phyloP scores from a whole-genome alignment of 169 alveolate genomes.

The Cystoisospora suis region DNA sequence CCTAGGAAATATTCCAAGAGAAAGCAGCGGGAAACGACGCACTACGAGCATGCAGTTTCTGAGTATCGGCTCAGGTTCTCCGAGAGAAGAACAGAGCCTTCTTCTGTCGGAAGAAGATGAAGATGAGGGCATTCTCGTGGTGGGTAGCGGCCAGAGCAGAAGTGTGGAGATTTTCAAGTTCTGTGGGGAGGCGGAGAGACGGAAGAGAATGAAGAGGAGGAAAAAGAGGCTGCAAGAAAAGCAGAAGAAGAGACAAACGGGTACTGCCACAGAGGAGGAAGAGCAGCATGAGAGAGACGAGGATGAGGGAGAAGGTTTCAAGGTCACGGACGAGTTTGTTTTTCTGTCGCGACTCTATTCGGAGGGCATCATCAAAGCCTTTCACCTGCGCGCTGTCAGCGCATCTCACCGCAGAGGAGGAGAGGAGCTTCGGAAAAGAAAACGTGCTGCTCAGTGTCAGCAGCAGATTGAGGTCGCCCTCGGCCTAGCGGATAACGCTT shows the following conservation, averaged over 20 bases:
- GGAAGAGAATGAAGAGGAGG: neutral
- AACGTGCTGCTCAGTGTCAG: neutral
- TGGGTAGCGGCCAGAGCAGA: slow-evolving; percentile 38
- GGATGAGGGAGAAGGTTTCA: neutral
- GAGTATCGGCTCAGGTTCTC: neutral
- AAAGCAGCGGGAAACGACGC: neutral
- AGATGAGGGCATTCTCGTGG: slow-evolving; percentile 31
- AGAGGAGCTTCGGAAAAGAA: neutral
- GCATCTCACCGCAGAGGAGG: neutral
- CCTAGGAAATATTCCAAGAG: neutral
- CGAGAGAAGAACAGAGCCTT: neutral
- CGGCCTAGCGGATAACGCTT: slow-evolving; percentile 40
- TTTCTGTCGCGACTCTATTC: slow-evolving; percentile 42
- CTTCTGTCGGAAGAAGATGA: neutral
- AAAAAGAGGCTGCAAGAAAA: neutral
- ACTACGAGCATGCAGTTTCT: slow-evolving; percentile 8
- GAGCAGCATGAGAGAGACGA: slow-evolving; percentile 10
- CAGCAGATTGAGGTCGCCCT: neutral
- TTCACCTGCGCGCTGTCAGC: slow-evolving; percentile 21
- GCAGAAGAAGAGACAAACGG: neutral
- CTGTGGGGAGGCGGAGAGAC: neutral
- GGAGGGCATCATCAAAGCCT: slow-evolving; percentile 13
- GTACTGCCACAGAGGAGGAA: neutral
- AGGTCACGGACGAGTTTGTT: slow-evolving; percentile 3
- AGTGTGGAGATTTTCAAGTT: slow-evolving; percentile 34